phyloP scores from a whole-genome alignment of 805 yeast genomes.

The Ogataea nakhonphanomensis region DNA sequence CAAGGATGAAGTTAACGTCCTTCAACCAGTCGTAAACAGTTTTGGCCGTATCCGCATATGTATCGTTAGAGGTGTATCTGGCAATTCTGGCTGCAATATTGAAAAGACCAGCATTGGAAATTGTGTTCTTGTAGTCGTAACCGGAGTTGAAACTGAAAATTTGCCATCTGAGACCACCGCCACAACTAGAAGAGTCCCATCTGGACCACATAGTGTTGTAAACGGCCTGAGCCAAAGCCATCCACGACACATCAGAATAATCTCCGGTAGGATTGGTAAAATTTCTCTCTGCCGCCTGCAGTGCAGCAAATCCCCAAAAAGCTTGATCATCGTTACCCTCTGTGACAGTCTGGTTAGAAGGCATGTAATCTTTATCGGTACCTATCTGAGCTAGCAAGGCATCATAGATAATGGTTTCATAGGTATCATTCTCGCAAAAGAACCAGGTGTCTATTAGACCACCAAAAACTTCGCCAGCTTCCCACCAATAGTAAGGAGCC shows the following conservation, averaged over 20 bases:
- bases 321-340: conserved; percentile 96
- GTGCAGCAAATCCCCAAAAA: conserved; percentile 84
- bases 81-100: conserved; percentile 80
- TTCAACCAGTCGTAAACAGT: conserved; percentile 67
- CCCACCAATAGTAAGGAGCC: conserved; percentile 87
- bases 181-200: conserved; percentile 65
- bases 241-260: conserved; percentile 45
- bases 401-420: conserved; percentile 49
- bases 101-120: conserved; percentile 81
- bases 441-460: conserved; percentile 69
- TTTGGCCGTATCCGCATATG: conserved; percentile 73
- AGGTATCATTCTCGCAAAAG: conserved; percentile 66
- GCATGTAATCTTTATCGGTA: conserved; percentile 63
- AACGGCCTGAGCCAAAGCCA: conserved; percentile 76
- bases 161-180: conserved; percentile 91
- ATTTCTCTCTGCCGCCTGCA: conserved; percentile 81
- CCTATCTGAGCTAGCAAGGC: conserved; percentile 70
- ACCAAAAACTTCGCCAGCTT: conserved; percentile 79
- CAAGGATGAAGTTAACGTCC: conserved; percentile 21
- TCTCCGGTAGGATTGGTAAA: conserved; percentile 65
- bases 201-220: conserved; percentile 78
- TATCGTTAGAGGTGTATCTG: conserved; percentile 66
- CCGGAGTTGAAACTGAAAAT: conserved; percentile 87
- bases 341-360: conserved; percentile 74
- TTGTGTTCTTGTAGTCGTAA: conserved; percentile 82